Evolutionary conservation across 2,329 filamentous ascomycete genomes (phyloP).

Genomic region (Hyphodiscus sp.): DNA sequence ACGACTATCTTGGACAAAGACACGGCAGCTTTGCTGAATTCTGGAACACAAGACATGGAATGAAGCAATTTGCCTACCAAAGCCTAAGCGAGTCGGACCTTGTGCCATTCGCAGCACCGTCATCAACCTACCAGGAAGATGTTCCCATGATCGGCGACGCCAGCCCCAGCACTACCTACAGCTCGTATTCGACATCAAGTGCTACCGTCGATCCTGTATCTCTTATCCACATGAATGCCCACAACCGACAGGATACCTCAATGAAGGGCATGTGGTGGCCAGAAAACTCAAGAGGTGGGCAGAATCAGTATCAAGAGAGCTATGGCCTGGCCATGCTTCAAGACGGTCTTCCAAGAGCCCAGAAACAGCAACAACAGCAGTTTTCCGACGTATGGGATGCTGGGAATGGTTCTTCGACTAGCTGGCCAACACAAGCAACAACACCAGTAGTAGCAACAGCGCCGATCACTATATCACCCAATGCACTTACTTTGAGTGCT

Average conservation of each 20-base stretch:
- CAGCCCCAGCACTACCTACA: constrained; percentile 12
- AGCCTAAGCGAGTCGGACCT: constrained; percentile 2
- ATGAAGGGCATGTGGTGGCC: constrained; percentile 12
- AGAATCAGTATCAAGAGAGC: constrained; percentile 1
- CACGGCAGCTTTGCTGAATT: constrained; percentile 21
- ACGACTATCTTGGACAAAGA: constrained; percentile 12
- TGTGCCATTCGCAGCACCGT: constrained; percentile 1
- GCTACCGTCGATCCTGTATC: constrained; percentile 6
- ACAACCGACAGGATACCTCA: background rate
- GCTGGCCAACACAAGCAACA: constrained; percentile 8
- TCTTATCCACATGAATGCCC: background rate
- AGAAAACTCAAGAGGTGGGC: background rate
- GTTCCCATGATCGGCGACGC: constrained; percentile 1
- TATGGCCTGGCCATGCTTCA: constrained; percentile 6
- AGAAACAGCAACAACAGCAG: constrained; percentile 1
- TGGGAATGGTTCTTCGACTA: constrained; percentile 7
- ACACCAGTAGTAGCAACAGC: constrained; percentile 2
- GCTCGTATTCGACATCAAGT: constrained; percentile 10
- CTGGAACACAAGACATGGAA: constrained; percentile 9
- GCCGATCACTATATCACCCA: constrained; percentile 23
- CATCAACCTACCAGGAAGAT: constrained; percentile 6
- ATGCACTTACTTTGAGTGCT: constrained; percentile 17
- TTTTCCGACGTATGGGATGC: constrained; percentile 1
- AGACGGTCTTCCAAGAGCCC: constrained; percentile 15
- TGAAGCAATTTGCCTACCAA: constrained; percentile 11